Percentiles rank a stretch among this genome's conserved stretches.
Conservation (phyloP, 257 asterid species). For the Solanum paucissectum region DNA sequence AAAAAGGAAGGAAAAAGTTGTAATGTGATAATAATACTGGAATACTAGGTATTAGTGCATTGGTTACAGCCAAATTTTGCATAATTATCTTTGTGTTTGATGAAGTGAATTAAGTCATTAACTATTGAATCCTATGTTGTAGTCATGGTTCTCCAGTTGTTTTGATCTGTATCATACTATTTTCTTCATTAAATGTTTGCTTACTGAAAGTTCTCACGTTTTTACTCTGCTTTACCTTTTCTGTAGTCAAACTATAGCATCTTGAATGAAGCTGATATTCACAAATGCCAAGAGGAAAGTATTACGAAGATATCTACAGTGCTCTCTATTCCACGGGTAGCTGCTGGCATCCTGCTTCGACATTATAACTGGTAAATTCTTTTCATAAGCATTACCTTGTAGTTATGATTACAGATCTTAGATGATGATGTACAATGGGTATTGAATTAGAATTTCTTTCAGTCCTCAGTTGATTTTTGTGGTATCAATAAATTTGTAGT, state of each 20-base stretch:
- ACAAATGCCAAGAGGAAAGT: slow-evolving; percentile 67
- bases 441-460: not conserved
- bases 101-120: not conserved
- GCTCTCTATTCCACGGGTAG: slow-evolving; percentile 78
- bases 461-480: not conserved
- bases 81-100: not conserved
- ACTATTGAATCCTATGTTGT: not conserved
- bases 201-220: not conserved
- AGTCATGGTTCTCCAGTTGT: not conserved
- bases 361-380: slow-evolving; percentile 72
- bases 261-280: slow-evolving; percentile 74
- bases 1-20: not conserved
- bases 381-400: slow-evolving; percentile 7
- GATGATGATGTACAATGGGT: not conserved
- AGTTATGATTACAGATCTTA: not conserved
- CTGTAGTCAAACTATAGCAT: slow-evolving; percentile 55
- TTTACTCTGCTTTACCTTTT: not conserved
- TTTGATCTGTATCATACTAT: not conserved
- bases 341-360: slow-evolving; percentile 83
- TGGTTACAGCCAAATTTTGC: not conserved
- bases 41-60: not conserved
- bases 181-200: not conserved
- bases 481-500: not conserved
- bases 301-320: slow-evolving; percentile 61
- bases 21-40: not conserved